Evolutionary conservation across 371 early-diverging fungal species (phyloP), one percentile per base, ranked within the genome.

Genomic region (Mucor plumbeus): DNA sequence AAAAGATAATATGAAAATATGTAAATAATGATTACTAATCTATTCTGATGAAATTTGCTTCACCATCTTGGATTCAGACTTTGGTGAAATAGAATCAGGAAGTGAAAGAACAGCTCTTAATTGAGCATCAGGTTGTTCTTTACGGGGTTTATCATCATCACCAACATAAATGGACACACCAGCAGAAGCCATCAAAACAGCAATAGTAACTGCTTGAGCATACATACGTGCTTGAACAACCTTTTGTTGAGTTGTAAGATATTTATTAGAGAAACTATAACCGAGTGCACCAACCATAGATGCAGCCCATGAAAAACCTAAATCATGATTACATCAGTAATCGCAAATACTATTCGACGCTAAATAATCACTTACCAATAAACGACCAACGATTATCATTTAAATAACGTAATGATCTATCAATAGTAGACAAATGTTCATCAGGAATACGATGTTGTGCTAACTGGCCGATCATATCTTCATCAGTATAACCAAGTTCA

Each of bases 211-310:
- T 7, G 82, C 84, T 63, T 84, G 81, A 38, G 84, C 82, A 63
- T 80, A 90, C 90, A 92, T 90, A 81, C 92, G 90, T 8, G 92
- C 91, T 56, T 92, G 91, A 31, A 92, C 92, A 6, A 90, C 69
- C 68, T 91, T 90, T 72, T 92, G 92, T 53, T 90, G 87, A 7
- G 85, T 85, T 3, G 89, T 84, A 60, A 91, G 75, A 13, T 87
- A 88, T 74, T 82, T 85, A 70, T 91, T 83, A 36, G 87, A 84
- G 67, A 90, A 91, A 63, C 89, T 82, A 68, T 87, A 83, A 31
- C 82, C 83, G 15, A 90, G 64, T 1, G 92, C 87, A 55, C 87
- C 90, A 10, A 75, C 87, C 83, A 91, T 90, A 41, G 88, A 88
- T 15, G 79, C 76, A 64, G 85, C 77, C 92, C 92, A 92, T 35